Conservation (phyloP, 495 filamentous ascomycete genomes). For the Penicillium maclennaniae region DNA sequence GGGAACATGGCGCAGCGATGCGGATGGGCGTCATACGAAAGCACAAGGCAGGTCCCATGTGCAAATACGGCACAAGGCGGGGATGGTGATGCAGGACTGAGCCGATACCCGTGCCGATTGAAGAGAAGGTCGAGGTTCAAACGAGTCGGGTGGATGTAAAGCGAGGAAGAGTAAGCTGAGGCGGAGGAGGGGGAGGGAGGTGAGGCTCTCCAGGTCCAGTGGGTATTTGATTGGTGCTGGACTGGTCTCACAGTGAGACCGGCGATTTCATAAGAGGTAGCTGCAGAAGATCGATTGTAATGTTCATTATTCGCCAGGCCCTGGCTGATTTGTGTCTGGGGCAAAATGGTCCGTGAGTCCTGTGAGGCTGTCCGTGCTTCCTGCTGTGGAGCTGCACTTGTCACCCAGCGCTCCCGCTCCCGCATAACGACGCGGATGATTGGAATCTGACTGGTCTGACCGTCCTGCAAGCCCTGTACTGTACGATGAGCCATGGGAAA, state of each 20-base stretch:
- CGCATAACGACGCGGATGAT: not conserved
- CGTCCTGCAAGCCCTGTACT: no score
- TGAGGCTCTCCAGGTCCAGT: slow-evolving; percentile 10
- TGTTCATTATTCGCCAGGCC: not conserved
- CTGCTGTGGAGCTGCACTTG: slow-evolving; percentile 7
- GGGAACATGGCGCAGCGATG: not conserved
- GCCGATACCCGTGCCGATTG: not conserved
- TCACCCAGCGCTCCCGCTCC: not conserved
- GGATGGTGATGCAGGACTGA: not conserved
- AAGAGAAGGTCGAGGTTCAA: not conserved
- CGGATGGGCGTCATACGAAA: slow-evolving; percentile 2
- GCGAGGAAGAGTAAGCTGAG: slow-evolving; percentile 2
- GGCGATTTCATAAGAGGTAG: slow-evolving; percentile 7
- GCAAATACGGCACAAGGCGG: not conserved
- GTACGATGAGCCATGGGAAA: no score
- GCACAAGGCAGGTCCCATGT: slow-evolving; percentile 5
- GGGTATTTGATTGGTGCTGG: slow-evolving; percentile 8
- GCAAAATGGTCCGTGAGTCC: slow-evolving; percentile 26
- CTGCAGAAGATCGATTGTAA: slow-evolving; percentile 6
- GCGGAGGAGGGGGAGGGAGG: slow-evolving; percentile 4
- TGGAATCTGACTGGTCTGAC: no score
- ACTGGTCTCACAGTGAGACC: slow-evolving; percentile 6
- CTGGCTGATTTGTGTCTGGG: slow-evolving; percentile 13
- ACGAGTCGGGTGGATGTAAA: not conserved
- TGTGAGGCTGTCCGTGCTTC: slow-evolving; percentile 24